Evolutionary conservation across 1,284 basidiomycete genomes (phyloP).

Genomic region (Cutaneotrichosporon sp.): DNA sequence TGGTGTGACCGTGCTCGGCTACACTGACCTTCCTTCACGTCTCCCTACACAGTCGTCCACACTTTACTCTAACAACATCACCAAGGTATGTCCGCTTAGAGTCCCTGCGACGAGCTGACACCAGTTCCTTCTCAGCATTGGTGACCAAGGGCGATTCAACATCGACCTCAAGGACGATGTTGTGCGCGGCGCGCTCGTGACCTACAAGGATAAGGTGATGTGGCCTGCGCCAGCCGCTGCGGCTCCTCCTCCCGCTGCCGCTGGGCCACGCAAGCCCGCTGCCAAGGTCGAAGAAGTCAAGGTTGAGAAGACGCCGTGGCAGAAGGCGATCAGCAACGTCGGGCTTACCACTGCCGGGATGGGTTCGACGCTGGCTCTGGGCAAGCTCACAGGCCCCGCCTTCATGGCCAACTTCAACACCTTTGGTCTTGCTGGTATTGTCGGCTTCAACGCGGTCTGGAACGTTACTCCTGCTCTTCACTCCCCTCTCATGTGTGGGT

Average conservation of each 20-base stretch:
- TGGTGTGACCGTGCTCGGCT: constrained; percentile 73
- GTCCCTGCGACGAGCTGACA: constrained; percentile 6
- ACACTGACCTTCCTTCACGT: constrained; percentile 66
- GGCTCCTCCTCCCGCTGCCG: constrained; percentile 50
- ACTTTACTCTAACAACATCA: constrained; percentile 81
- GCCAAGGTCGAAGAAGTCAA: constrained; percentile 50
- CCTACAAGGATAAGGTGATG: constrained; percentile 62
- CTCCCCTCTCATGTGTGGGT: constrained; percentile 49
- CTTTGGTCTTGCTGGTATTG: constrained; percentile 62
- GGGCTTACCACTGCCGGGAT: constrained; percentile 66
- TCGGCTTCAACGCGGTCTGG: constrained; percentile 82
- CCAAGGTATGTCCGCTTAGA: constrained; percentile 50
- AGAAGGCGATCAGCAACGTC: constrained; percentile 67
- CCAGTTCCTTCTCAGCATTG: constrained; percentile 68
- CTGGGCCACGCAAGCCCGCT: constrained; percentile 48
- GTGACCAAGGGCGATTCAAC: constrained; percentile 58
- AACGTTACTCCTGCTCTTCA: constrained; percentile 76
- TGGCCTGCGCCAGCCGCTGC: constrained; percentile 51
- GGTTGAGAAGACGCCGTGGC: constrained; percentile 65
- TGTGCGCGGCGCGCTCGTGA: constrained; percentile 67
- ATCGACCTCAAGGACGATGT: constrained; percentile 75
- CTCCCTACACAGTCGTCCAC: constrained; percentile 79
- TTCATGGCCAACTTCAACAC: constrained; percentile 83
- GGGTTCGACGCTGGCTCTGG: constrained; percentile 63
- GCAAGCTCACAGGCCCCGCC: constrained; percentile 66